A percentile compares a stretch with the other conserved stretches of the same genome.
phyloP scores from a whole-genome alignment of 2,329 filamentous ascomycete genomes.

The Verticillium nonalfalfae region DNA sequence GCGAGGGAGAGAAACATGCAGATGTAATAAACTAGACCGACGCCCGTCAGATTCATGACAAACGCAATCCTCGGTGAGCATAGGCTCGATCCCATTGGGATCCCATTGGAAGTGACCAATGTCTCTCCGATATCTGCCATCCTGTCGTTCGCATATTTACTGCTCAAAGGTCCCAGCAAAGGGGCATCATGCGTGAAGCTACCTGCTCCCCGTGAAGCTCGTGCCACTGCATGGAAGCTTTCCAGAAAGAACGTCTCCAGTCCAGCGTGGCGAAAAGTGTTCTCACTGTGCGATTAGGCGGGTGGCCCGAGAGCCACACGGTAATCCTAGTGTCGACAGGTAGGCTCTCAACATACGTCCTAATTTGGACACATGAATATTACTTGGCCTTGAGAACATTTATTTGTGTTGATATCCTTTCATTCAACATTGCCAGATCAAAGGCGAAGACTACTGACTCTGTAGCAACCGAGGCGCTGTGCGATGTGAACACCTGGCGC shows the following conservation, averaged over 20 bases:
- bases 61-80: no score
- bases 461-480: not conserved
- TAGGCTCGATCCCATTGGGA: no score
- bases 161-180: not conserved
- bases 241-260: not conserved
- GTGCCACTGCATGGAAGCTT: slow-evolving; percentile 2
- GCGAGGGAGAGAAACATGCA: not conserved
- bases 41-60: no score
- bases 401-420: not conserved
- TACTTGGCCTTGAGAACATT: not conserved
- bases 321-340: not conserved
- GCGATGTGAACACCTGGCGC: not conserved
- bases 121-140: no score
- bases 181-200: not conserved
- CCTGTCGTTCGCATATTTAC: no score
- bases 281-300: not conserved
- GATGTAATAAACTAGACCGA: not conserved
- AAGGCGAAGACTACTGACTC: not conserved
- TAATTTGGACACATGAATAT: not conserved
- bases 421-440: not conserved
- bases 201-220: not conserved
- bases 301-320: not conserved
- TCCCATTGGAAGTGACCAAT: no score
- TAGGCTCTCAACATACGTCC: not conserved
- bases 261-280: not conserved